A percentile compares a stretch with the other conserved stretches of the same genome.
Evolutionary conservation across 345 rosid genomes (phyloP).

Genomic region (Laguncularia racemosa): DNA sequence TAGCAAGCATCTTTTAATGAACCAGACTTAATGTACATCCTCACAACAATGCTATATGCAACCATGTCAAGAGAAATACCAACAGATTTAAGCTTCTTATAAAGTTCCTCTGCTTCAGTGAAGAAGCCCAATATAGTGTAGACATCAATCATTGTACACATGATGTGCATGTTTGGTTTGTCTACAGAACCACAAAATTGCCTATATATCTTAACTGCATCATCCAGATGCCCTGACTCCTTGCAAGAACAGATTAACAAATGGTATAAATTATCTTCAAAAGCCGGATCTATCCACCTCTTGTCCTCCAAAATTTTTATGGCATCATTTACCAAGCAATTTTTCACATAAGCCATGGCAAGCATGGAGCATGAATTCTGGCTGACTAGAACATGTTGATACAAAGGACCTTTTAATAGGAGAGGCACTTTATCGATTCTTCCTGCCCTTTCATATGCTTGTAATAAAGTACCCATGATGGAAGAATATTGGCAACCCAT

Average conservation of each 20-base stretch:
- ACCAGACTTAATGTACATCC: slow-evolving; percentile 80
- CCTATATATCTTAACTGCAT: slow-evolving; percentile 57
- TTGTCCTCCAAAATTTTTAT: slow-evolving; percentile 49
- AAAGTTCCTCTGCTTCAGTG: slow-evolving; percentile 59
- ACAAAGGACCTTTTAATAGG: slow-evolving; percentile 54
- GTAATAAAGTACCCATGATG: slow-evolving; percentile 54
- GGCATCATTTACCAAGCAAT: slow-evolving; percentile 60
- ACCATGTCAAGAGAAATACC: slow-evolving; percentile 60
- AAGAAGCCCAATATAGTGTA: slow-evolving; percentile 46
- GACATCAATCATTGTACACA: slow-evolving; percentile 73
- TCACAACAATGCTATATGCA: slow-evolving; percentile 62
- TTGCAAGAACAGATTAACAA: slow-evolving; percentile 78
- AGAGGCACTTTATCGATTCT: slow-evolving; percentile 51
- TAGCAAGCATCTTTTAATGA: slow-evolving; percentile 60
- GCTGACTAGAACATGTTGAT: slow-evolving; percentile 51
- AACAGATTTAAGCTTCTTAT: slow-evolving; percentile 52
- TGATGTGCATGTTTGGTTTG: slow-evolving; percentile 60
- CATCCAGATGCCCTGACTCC: slow-evolving; percentile 50
- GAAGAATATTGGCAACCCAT: slow-evolving; percentile 68
- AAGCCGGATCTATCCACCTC: slow-evolving; percentile 62
- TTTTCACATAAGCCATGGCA: slow-evolving; percentile 78
- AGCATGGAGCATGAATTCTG: slow-evolving; percentile 77
- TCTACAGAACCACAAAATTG: slow-evolving; percentile 31
- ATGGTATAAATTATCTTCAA: slow-evolving; percentile 83
- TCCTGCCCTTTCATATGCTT: slow-evolving; percentile 67